phyloP scores from a whole-genome alignment of 129 eudicot genomes.

The Heracleum sosnowskyi region DNA sequence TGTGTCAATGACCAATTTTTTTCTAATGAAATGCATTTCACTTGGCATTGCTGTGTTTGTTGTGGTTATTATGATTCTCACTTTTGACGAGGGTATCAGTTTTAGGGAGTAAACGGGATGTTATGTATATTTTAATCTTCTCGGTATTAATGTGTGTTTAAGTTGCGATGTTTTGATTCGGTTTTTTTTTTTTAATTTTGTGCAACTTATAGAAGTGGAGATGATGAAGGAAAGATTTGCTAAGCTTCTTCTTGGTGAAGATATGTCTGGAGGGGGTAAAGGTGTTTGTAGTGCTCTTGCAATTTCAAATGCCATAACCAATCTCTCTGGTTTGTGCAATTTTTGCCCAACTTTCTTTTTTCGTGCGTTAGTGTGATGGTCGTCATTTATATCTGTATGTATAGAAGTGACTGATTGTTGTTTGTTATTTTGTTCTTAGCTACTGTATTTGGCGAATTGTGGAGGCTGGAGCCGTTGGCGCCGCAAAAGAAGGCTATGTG shows the following conservation, averaged over 20 bases:
- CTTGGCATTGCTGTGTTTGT: background rate
- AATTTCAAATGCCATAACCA: conserved; percentile 90
- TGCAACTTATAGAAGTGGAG: conserved; percentile 43
- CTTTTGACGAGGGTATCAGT: background rate
- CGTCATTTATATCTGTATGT: background rate
- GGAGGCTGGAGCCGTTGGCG: conserved; percentile 93
- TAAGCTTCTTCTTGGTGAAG: conserved; percentile 93
- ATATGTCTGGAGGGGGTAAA: conserved; percentile 98
- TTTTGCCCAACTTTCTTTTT: background rate
- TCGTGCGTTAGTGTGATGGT: background rate
- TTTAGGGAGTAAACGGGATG: background rate
- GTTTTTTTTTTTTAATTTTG: background rate
- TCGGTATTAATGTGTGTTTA: background rate
- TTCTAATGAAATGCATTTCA: background rate
- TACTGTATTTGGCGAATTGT: conserved; percentile 81
- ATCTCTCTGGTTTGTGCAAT: conserved; percentile 60
- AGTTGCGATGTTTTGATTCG: background rate
- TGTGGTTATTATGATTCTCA: background rate
- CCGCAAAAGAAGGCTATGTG: conserved; percentile 81
- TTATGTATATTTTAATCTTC: background rate
- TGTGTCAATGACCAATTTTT: background rate
- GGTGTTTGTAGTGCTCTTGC: conserved; percentile 95
- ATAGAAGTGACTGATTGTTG: background rate
- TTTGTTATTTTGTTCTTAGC: conserved; percentile 35
- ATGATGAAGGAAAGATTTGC: conserved; percentile 98